phyloP scores from a whole-genome alignment of 306 rosid genomes.

The Lupinus albus region DNA sequence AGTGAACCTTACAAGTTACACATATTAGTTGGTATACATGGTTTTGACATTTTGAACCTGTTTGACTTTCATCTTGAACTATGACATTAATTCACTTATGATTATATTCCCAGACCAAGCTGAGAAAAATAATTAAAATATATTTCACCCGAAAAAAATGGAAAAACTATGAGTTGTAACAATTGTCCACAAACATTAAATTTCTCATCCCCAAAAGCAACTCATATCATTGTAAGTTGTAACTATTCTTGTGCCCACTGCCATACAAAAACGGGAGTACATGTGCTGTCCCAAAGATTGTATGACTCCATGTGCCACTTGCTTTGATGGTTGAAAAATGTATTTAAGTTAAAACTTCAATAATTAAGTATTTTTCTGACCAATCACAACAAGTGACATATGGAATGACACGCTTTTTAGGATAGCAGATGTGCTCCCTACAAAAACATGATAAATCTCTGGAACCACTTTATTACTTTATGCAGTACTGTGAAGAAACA shows the following conservation, averaged over 20 bases:
- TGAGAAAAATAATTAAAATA: neutral
- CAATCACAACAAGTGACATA: too few relatives aligned
- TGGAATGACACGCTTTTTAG: too few relatives aligned
- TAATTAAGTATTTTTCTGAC: too few relatives aligned
- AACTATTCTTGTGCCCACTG: constrained; percentile 3
- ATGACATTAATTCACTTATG: constrained; percentile 5
- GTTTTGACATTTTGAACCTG: constrained; percentile 24
- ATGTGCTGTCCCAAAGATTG: too few relatives aligned
- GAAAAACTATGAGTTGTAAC: neutral
- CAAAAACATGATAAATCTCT: too few relatives aligned
- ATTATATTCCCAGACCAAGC: neutral
- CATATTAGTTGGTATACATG: neutral
- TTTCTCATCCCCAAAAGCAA: neutral
- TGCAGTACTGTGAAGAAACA: too few relatives aligned
- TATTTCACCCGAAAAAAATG: neutral
- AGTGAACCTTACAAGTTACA: constrained; percentile 26
- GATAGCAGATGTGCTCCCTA: too few relatives aligned
- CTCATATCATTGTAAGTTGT: neutral
- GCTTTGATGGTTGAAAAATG: too few relatives aligned
- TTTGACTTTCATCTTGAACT: constrained; percentile 20
- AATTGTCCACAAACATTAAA: neutral
- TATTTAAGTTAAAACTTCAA: too few relatives aligned
- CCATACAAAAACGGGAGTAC: neutral
- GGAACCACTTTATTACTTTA: too few relatives aligned
- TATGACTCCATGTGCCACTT: too few relatives aligned